Percentiles rank a stretch among this genome's conserved stretches.
These are phyloP conservation scores for Spathaspora gorwiae DNA, from an alignment of 805 yeast species.

Conservation along the genomic window DNA sequence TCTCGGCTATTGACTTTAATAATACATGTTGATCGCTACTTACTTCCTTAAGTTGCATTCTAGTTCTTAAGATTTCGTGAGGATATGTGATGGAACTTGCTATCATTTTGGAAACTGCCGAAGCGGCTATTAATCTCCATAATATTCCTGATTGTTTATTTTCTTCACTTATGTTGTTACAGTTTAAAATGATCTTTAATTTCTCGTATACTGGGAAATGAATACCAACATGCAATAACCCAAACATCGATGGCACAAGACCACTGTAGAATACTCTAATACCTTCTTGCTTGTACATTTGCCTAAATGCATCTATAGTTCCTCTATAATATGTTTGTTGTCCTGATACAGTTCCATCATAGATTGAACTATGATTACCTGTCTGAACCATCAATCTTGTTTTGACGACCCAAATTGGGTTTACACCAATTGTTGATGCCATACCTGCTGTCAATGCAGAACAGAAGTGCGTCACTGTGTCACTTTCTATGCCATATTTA, in stretches of 20 bases:
- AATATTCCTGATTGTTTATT: constrained; percentile 12
- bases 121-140: constrained; percentile 47
- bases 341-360: constrained; percentile 12
- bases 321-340: constrained; percentile 53
- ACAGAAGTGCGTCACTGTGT: constrained; percentile 38
- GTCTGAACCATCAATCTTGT: constrained; percentile 90
- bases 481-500: constrained; percentile 18
- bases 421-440: constrained; percentile 75
- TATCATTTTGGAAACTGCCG: constrained; percentile 77
- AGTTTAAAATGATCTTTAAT: constrained; percentile 52
- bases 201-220: constrained; percentile 93
- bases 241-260: constrained; percentile 82
- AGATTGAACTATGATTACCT: constrained; percentile 38
- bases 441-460: constrained; percentile 87
- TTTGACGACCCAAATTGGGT: constrained; percentile 97
- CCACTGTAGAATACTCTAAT: constrained; percentile 81
- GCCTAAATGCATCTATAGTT: constrained; percentile 76
- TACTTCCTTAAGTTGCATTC: constrained; percentile 62
- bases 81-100: constrained; percentile 91
- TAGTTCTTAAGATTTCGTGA: constrained; percentile 88
- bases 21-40: constrained; percentile 12
- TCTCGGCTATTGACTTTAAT: constrained; percentile 30
- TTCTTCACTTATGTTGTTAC: constrained; percentile 10
- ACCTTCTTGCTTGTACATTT: constrained; percentile 81
- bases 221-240: constrained; percentile 88